These are phyloP conservation scores for Talaromyces verruculosus DNA, from an alignment of 2,329 filamentous ascomycete genomes.

Conservation along the genomic window DNA sequence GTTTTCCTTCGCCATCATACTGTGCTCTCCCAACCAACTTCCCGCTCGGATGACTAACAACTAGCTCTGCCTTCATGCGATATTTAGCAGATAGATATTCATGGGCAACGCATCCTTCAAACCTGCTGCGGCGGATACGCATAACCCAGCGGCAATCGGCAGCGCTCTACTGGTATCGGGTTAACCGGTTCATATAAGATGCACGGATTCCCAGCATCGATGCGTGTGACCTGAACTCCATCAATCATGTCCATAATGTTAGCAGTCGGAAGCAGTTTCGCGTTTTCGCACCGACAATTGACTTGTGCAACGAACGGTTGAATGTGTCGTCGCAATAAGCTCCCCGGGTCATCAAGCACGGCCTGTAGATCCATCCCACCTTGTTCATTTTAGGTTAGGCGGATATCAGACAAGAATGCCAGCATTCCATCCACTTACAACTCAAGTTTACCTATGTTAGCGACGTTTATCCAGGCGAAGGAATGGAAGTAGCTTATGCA, in stretches of 20 bases:
- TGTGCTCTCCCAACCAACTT: conserved; percentile 46
- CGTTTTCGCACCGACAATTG: conserved; percentile 50
- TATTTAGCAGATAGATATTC: conserved; percentile 28
- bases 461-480: no score
- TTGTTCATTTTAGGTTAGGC: background rate
- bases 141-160: conserved; percentile 57
- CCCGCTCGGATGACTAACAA: conserved; percentile 51
- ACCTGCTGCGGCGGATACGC: conserved; percentile 50
- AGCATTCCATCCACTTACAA: no score
- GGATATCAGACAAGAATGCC: background rate
- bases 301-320: background rate
- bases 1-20: conserved; percentile 37
- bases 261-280: conserved; percentile 61
- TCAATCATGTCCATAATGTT: conserved; percentile 54
- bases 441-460: no score
- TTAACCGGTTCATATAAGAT: conserved; percentile 59
- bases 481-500: no score
- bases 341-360: background rate
- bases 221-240: conserved; percentile 54
- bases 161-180: conserved; percentile 59
- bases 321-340: conserved; percentile 10
- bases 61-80: conserved; percentile 36
- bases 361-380: background rate
- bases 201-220: conserved; percentile 65
- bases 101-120: conserved; percentile 44